phyloP scores from a whole-genome alignment of 225 moss, liverwort and hornwort species.

The Rhytidiadelphus loreus region DNA sequence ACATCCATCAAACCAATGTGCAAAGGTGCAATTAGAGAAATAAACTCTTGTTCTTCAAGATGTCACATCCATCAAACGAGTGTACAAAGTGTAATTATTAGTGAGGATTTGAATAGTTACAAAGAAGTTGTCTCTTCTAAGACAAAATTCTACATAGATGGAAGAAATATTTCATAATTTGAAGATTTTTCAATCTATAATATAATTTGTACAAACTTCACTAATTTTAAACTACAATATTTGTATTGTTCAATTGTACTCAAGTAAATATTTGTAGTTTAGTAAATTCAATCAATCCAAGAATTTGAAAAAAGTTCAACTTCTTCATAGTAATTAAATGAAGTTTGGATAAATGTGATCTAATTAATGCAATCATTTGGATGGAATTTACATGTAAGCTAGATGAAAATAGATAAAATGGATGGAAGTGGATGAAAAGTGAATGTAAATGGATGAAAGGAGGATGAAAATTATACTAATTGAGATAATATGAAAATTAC shows the following conservation, averaged over 20 bases:
- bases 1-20: neutral
- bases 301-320: neutral
- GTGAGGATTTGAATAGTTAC: fast-evolving
- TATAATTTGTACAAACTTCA: neutral
- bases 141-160: neutral
- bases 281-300: no score
- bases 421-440: neutral
- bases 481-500: neutral
- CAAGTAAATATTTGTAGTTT: no score
- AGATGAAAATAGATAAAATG: neutral
- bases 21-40: neutral
- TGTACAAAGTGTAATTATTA: neutral
- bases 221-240: neutral
- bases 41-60: neutral
- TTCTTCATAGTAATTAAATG: neutral
- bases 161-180: neutral
- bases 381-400: neutral
- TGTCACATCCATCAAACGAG: neutral
- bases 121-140: no score
- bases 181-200: neutral
- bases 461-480: neutral
- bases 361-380: neutral
- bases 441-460: neutral
- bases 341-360: neutral
- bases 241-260: neutral